Evolutionary conservation across 768 basidiomycete species (phyloP), one percentile per base, ranked within the genome.

Genomic region (Pluteus cervinus): DNA sequence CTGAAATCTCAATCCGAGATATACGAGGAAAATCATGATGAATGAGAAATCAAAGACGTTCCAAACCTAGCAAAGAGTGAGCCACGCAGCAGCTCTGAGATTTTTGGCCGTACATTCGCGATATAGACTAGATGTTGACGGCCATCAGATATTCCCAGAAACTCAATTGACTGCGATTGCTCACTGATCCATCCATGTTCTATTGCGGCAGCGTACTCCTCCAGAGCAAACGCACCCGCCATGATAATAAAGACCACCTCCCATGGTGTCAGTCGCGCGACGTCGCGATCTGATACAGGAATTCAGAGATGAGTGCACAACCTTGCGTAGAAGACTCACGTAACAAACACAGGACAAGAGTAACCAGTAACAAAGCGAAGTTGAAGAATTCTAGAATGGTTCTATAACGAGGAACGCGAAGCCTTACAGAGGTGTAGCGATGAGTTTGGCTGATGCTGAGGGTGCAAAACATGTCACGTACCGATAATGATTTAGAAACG

Each of bases 111-210:
- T 53, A 86, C 86, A 52, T 88, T 90, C 15, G 87, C 85, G 29
- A 87, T 76, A 54, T 92, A 92, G 37, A 91, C 88, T 70, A 33
- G 10, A 37, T 25, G 23, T n/a, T 16, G 15, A 23, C 43, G 25
- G 40, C 26, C 8, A 20, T 26, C 8, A 40, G 39, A 39, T 28
- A 35, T 34, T 16, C 15, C 35, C 17, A n/a, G 7, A 15, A 37
- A n/a, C n/a, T n/a, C n/a, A 41, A 25, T 31, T 34, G n/a, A 18
- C n/a, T n/a, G n/a, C n/a, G 42, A 23, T 38, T 28, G 24, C 86
- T 61, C 51, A 88, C 87, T 79, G 29, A 73, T 71, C 86, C 85
- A 90, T 14, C 90, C 89, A 50, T 91, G 81, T 55, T 91, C 88
- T 33, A 76, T 86, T 1, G 83, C 75, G 3, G 87, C 76, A 0